Percentiles rank a stretch among this genome's conserved stretches.
Evolutionary conservation across 352 stramenopile genomes (phyloP).

Genomic region (Phytopythium helicoides): DNA sequence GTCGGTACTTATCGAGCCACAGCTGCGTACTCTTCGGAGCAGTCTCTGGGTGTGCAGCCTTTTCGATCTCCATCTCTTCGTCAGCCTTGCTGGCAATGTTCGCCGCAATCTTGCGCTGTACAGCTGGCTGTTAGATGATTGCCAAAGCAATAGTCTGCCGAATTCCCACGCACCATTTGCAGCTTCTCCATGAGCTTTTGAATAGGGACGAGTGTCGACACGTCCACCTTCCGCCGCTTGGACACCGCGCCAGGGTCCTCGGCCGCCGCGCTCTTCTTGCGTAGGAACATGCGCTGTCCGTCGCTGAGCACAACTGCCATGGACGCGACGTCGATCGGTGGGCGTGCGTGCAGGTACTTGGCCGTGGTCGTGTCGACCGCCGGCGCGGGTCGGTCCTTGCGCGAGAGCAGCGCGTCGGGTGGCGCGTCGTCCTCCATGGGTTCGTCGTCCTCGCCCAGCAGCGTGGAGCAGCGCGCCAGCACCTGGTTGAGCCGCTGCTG

Average conservation of each 20-base stretch:
- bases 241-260: conserved; percentile 1
- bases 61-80: conserved; percentile 4
- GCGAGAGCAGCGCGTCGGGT: conserved; percentile 18
- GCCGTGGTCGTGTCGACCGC: conserved; percentile 29
- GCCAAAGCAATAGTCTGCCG: not conserved
- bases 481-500: conserved; percentile 51
- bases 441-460: conserved; percentile 56
- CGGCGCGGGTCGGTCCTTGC: no score
- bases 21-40: conserved; percentile 41
- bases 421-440: no score
- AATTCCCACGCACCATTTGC: conserved; percentile 29
- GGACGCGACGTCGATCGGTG: conserved; percentile 61
- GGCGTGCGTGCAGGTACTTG: conserved; percentile 55
- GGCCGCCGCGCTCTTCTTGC: conserved; percentile 42
- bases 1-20: conserved; percentile 98
- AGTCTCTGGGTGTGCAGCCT: not conserved
- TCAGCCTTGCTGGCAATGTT: conserved; percentile 36
- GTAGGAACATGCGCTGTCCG: conserved; percentile 58
- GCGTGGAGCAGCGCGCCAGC: conserved; percentile 56
- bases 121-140: conserved; percentile 8
- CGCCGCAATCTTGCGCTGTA: conserved; percentile 70
- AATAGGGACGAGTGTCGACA: conserved; percentile 47
- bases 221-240: conserved; percentile 9
- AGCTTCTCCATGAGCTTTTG: conserved; percentile 54
- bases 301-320: conserved; percentile 51